Evolutionary conservation across 2,329 filamentous ascomycete genomes (phyloP), one percentile per base, ranked within the genome.

Genomic region (Graphilbum fragrans): DNA sequence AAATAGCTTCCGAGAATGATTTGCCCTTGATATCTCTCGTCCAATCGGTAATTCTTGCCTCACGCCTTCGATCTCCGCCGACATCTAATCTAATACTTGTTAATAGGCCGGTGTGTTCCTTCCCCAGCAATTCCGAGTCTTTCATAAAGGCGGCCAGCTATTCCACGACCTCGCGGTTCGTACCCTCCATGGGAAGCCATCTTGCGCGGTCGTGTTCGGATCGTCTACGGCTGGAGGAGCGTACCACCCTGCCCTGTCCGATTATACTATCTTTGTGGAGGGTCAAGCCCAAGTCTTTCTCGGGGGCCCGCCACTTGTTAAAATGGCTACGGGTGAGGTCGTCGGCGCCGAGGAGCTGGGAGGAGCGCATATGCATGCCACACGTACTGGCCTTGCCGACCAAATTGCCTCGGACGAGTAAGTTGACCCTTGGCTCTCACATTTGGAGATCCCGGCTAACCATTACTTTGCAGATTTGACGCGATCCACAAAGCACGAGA

Each of bases 311-410:
- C 64, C 64, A 0, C 52, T 67, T 8, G 63, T 67, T 1, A 64
- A 66, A 44, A 66, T 66, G 64, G 64, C 64, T 0, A 67, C 63
- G 0, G 63, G 64, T 2, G 64, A 67, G 39, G 46, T 60, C 0
- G 57, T 63, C 18, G 60, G 52, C 1, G 60, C 64, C 0, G 65
- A 67, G 42, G 55, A 53, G 34, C 52, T 67, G 2, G 64, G 65
- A 5, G 63, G 65, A 14, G 64, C 63, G 3, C 52, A 56, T 17
- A 56, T 64, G 14, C 64, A 66, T 45, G 58, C 55, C 2, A 59
- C 52, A 1, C 44, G 58, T 0, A 66, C 63, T 5, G 64, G 64
- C 0, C 52, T 67, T 2, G 61, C 62, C 0, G 64, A 67, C 44
- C 60, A 65, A 38, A 55, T 67, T 32, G 64, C 64, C 5, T 27